Evolutionary conservation across 2,329 filamentous ascomycete genomes (phyloP), one percentile per base, ranked within the genome.

Genomic region (Exophiala sp.): DNA sequence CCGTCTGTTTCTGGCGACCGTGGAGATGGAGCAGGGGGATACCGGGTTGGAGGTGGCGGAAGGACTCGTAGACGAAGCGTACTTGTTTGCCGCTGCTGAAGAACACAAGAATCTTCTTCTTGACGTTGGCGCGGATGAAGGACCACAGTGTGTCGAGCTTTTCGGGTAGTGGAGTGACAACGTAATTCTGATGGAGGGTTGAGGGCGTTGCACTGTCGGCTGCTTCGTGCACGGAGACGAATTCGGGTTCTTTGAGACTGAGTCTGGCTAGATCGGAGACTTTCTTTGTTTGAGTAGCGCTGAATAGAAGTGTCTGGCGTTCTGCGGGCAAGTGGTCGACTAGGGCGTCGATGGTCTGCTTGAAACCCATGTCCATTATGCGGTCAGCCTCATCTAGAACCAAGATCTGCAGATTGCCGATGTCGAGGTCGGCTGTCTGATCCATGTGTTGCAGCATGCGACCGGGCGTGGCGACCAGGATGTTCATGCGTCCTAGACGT

Each of bases 291-390:
- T 99, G 94, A 0, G 94, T 99, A 0, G 94, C 94, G 67, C 89
- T 95, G 76, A 97, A 99, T 8, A 99, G 82, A 67, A 99, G 79
- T 0, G 94, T 99, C 72, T 99, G 94, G 58, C 94, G 80, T 24
- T 86, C 77, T 64, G 84, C 86, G 1, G 94, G 94, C 1, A 99
- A 77, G 68, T 97, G 95, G 58, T 95, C 91, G 24, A 99, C 75
- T 47, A 99, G 88, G 0, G 94, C 94, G 71, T 99, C 94, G 3
- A 99, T 86, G 1, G 89, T 89, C 4, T 80, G 78, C 71, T 95
- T 87, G 69, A 99, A 99, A 4, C 94, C 94, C 90, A 97, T 94
- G 67, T 99, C 94, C 80, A 99, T 85, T 66, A 96, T 96, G 36
- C 94, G 84, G 70, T 99, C 94, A 2, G 94, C 94, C 71, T 99